A percentile compares a stretch with the other conserved stretches of the same genome.
Evolutionary conservation across 805 yeast genomes (phyloP).

Genomic region (Lachancea thermotolerans): DNA sequence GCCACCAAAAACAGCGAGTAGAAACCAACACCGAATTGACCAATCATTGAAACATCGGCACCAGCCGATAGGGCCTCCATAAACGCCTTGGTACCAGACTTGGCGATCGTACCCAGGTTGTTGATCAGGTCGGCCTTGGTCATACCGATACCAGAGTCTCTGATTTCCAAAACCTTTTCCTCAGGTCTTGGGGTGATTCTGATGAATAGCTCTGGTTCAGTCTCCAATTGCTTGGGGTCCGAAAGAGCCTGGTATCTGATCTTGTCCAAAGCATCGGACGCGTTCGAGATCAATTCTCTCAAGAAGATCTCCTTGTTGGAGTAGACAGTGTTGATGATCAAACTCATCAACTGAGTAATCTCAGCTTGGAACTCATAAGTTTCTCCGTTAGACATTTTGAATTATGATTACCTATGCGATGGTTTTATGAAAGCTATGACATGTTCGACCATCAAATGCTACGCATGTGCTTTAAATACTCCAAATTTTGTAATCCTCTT

Average conservation of each 20-base stretch:
- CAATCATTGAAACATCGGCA: slow-evolving; percentile 99
- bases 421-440: background rate
- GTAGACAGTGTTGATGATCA: slow-evolving; percentile 99
- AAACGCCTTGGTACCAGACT: slow-evolving; percentile 98
- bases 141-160: slow-evolving; percentile 99
- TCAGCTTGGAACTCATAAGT: slow-evolving; percentile 99
- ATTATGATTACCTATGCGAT: background rate
- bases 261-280: slow-evolving; percentile 98
- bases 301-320: slow-evolving; percentile 98
- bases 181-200: slow-evolving; percentile 97
- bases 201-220: slow-evolving; percentile 94
- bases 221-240: slow-evolving; percentile 84
- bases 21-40: slow-evolving; percentile 99
- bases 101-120: slow-evolving; percentile 99
- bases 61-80: slow-evolving; percentile 99
- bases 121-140: slow-evolving; percentile 98
- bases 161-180: slow-evolving; percentile 86
- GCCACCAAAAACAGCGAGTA: slow-evolving; percentile 98
- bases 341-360: slow-evolving; percentile 99
- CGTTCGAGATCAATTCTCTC: slow-evolving; percentile 98
- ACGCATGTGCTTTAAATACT: slow-evolving; percentile 6
- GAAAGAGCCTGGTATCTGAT: slow-evolving; percentile 94
- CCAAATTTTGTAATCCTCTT: slow-evolving; percentile 1
- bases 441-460: background rate
- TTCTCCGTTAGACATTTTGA: slow-evolving; percentile 50